phyloP scores from a whole-genome alignment of 164 flowering plant species.

The Platanus orientalis region DNA sequence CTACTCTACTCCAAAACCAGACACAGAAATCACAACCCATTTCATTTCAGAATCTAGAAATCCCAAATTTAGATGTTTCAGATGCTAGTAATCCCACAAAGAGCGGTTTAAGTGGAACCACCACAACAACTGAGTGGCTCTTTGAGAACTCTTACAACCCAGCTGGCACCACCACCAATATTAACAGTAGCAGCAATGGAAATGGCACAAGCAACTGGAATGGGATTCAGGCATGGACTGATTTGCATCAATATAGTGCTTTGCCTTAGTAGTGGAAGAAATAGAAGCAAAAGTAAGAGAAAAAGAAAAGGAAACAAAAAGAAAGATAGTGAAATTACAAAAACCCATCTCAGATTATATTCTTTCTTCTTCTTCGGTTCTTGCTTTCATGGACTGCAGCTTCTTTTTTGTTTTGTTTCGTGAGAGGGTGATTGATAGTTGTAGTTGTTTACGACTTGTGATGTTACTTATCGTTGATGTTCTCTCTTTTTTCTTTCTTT shows the following conservation, averaged over 20 bases:
- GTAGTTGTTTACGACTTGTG: too few species aligned
- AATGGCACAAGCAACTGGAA: too few species aligned
- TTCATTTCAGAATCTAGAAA: slow-evolving; percentile 48
- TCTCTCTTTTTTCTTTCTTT: too few species aligned
- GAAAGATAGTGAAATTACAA: too few species aligned
- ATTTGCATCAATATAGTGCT: slow-evolving; percentile 38
- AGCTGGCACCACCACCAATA: slow-evolving; percentile 9
- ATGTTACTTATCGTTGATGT: too few species aligned
- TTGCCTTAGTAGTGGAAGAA: slow-evolving; percentile 35
- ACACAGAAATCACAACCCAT: slow-evolving; percentile 33
- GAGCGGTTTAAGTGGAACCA: slow-evolving; percentile 14
- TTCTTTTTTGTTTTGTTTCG: neutral
- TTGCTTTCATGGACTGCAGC: too few species aligned
- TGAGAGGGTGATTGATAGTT: too few species aligned
- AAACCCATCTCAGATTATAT: neutral
- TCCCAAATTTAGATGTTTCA: slow-evolving; percentile 20
- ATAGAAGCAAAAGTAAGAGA: neutral
- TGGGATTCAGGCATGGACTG: slow-evolving; percentile 45
- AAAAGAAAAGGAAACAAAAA: neutral
- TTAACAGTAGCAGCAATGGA: slow-evolving; percentile 13
- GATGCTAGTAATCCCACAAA: slow-evolving; percentile 19
- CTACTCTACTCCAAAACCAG: slow-evolving; percentile 11
- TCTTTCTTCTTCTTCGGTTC: too few species aligned
- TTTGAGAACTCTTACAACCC: slow-evolving; percentile 36
- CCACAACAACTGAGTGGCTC: slow-evolving; percentile 41